Evolutionary conservation across 2,329 filamentous ascomycete species (phyloP), one percentile per base, ranked within the genome.

Genomic region (Pseudogymnoascus sp.): DNA sequence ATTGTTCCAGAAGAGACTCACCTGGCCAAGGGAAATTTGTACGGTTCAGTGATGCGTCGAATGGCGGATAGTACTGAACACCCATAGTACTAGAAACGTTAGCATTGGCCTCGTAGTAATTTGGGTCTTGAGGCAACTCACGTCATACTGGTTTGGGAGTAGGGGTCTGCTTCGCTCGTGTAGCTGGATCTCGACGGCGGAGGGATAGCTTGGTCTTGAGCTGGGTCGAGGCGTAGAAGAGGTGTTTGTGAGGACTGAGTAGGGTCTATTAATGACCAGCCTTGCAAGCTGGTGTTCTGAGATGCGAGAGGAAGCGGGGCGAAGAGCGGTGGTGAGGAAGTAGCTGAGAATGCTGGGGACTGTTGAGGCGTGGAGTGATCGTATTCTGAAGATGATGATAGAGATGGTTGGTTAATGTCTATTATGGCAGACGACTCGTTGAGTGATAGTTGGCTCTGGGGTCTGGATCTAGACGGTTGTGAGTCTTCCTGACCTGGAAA

Each of bases 401-500:
- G 29, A 31, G 49, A 10, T 33, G 49, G 29, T 55, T 55, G 49
- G 29, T 12, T 55, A 33, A 33, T 11, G n/a, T 33, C 16, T 33
- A 16, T 19, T 55, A 55, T 19, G 29, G 29, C 6, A 7, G 49
- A 33, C 21, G 49, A 21, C 29, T 55, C 49, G 49, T 29, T 29
- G 29, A 55, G 26, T 55, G 49, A 33, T 55, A 55, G n/a, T 38
- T 26, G 33, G 4, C 38, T 26, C 2, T 39, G 58, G 5, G 58
- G 23, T 41, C 33, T 60, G n/a, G 58, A 60, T 60, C 38, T 60
- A 41, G 58, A 41, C 33, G 58, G 26, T 39, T 60, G 58, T 60
- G 38, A 60, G 58, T 60, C 58, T 60, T 60, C 58, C 23, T 41
- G 58, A 60, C 58, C 39, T 39, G 58, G 58, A 16, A 31, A 38